Evolutionary conservation across 306 rosid species (phyloP).

Genomic region (Prinsepia uniflora): DNA sequence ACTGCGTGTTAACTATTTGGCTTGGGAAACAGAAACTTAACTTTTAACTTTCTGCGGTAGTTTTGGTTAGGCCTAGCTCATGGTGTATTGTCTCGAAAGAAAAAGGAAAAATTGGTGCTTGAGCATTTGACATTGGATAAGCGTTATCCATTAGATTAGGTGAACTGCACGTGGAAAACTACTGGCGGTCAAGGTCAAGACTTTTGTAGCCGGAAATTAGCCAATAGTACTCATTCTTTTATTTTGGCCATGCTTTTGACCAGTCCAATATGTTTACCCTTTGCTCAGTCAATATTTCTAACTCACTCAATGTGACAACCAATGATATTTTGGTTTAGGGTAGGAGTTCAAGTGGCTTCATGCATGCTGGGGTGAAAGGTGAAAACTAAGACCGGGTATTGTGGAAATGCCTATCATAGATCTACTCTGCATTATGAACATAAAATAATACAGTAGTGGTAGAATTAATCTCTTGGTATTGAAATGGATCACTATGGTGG

Average conservation of each 20-base stretch:
- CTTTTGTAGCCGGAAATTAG: not conserved
- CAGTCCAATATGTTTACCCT: not conserved
- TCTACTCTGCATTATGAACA: not conserved
- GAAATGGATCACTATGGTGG: not conserved
- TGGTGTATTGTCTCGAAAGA: not conserved
- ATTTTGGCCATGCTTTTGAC: not conserved
- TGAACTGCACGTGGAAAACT: constrained; percentile 8
- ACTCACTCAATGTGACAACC: not conserved
- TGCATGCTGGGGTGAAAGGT: not conserved
- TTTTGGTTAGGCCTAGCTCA: not conserved
- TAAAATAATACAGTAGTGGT: not conserved
- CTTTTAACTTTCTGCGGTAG: not conserved
- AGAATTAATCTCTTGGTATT: not conserved
- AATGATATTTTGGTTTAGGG: constrained; percentile 2
- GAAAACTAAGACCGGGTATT: not conserved
- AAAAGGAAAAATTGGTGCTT: not conserved
- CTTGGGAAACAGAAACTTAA: not conserved
- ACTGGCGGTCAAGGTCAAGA: not conserved
- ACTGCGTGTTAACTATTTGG: not conserved
- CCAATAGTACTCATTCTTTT: not conserved
- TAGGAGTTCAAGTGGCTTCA: constrained; percentile 4
- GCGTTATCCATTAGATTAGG: constrained; percentile 1
- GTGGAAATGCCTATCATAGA: not conserved
- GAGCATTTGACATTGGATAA: constrained; percentile 1
- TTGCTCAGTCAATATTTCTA: not conserved